Conservation (phyloP, 2,329 filamentous ascomycete genomes). For the Fusarium algeriense region DNA sequence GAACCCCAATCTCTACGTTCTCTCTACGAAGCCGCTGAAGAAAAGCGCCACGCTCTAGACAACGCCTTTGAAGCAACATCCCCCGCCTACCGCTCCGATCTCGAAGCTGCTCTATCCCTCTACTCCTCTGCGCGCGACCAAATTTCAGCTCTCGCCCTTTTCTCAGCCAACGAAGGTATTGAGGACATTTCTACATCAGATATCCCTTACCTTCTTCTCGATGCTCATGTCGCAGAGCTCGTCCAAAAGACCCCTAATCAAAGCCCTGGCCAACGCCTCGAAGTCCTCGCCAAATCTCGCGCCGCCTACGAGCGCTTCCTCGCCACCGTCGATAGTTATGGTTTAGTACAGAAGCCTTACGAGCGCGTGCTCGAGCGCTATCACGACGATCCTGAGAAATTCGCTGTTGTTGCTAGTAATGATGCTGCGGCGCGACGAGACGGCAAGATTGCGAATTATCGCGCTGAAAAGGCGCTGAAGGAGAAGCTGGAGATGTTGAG, state of each 20-base stretch:
- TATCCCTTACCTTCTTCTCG: slow-evolving; percentile 84
- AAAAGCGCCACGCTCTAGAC: slow-evolving; percentile 69
- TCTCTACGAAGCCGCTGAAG: slow-evolving; percentile 64
- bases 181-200: slow-evolving; percentile 90
- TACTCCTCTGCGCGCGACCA: slow-evolving; percentile 80
- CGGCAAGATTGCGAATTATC: slow-evolving; percentile 87
- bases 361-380: slow-evolving; percentile 79
- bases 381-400: slow-evolving; percentile 76
- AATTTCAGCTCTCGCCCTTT: slow-evolving; percentile 79
- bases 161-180: slow-evolving; percentile 88
- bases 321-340: slow-evolving; percentile 81
- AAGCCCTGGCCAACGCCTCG: slow-evolving; percentile 68
- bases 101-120: slow-evolving; percentile 74
- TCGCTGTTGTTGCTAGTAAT: slow-evolving; percentile 75
- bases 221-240: slow-evolving; percentile 84
- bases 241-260: slow-evolving; percentile 73
- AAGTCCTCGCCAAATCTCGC: slow-evolving; percentile 72
- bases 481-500: slow-evolving; percentile 76
- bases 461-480: slow-evolving; percentile 86
- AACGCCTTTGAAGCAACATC: slow-evolving; percentile 73
- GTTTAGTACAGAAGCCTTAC: slow-evolving; percentile 74
- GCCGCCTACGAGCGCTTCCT: slow-evolving; percentile 83
- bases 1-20: slow-evolving; percentile 64
- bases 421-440: slow-evolving; percentile 78
- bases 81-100: slow-evolving; percentile 73